Evolutionary conservation across 164 flowering plant species (phyloP).

Genomic region (Aristolochia contorta): DNA sequence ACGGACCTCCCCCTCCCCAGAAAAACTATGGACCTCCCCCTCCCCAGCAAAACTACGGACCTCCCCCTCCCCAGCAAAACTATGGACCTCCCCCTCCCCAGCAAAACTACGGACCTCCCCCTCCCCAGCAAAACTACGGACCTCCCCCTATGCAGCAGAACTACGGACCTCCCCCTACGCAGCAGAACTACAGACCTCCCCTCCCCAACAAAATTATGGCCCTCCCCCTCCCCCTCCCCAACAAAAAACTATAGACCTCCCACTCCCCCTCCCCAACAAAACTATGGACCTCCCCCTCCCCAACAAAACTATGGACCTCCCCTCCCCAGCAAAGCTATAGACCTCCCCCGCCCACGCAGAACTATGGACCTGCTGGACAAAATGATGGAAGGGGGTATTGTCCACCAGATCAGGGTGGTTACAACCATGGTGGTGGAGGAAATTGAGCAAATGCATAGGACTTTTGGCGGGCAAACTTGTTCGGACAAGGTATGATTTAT

Average conservation of each 20-base stretch:
- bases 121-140: constrained; percentile 14
- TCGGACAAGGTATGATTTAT: too few species aligned
- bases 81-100: constrained; percentile 19
- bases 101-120: constrained; percentile 21
- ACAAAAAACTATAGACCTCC: constrained; percentile 17
- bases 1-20: constrained; percentile 10
- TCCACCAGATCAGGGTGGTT: constrained; percentile 6
- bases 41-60: constrained; percentile 15
- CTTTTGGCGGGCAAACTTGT: background rate
- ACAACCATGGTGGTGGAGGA: constrained; percentile 7
- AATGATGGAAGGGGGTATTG: constrained; percentile 21
- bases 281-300: constrained; percentile 19
- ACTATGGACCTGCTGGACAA: constrained; percentile 24
- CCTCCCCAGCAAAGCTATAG: constrained; percentile 13
- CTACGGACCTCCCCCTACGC: constrained; percentile 12
- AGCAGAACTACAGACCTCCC: too few species aligned
- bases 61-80: constrained; percentile 7
- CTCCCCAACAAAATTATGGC: constrained; percentile 13
- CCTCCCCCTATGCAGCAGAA: constrained; percentile 12
- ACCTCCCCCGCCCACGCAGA: constrained; percentile 10
- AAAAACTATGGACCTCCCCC: too few species aligned
- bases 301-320: constrained; percentile 22
- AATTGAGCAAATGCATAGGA: constrained; percentile 19
- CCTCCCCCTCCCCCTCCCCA: constrained; percentile 8
- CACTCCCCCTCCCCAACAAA: constrained; percentile 17